A percentile compares a stretch with the other conserved stretches of the same genome.
phyloP scores from a whole-genome alignment of 2,329 filamentous ascomycete species.

The Emergomyces orientalis region DNA sequence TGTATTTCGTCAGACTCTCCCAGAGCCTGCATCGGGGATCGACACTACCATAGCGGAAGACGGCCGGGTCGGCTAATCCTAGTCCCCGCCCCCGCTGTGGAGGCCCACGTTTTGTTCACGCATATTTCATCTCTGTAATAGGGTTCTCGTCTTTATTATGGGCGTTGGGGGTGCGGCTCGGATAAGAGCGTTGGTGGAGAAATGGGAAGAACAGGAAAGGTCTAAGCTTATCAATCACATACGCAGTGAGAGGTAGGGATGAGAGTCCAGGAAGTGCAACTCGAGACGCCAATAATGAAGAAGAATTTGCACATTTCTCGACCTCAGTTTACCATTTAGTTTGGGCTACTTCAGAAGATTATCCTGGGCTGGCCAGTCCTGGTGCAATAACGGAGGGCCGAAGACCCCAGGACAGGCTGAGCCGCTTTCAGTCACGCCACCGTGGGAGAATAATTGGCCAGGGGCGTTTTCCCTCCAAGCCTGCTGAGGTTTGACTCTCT shows the following conservation, averaged over 20 bases:
- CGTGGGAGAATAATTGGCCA: neutral
- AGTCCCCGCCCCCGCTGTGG: neutral
- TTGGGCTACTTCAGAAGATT: neutral
- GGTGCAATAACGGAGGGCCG: neutral
- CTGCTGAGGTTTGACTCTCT: neutral
- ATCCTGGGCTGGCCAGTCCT: neutral
- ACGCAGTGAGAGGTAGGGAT: neutral
- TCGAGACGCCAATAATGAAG: too few species aligned
- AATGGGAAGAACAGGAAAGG: too few species aligned
- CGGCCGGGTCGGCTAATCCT: neutral
- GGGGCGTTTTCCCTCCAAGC: neutral
- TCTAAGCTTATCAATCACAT: neutral
- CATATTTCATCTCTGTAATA: neutral
- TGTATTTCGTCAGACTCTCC: too few species aligned
- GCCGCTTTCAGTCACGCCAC: neutral
- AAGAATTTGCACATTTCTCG: neutral
- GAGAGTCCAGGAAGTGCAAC: neutral
- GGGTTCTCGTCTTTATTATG: neutral
- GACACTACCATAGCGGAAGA: neutral
- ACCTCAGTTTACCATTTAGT: neutral
- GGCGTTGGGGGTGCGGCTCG: neutral
- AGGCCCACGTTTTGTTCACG: neutral
- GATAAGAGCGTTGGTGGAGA: neutral
- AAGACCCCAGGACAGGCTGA: neutral
- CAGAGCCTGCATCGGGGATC: neutral